A percentile compares a stretch with the other conserved stretches of the same genome.
phyloP scores from a whole-genome alignment of 108 stramenopile genomes.

The Conticribra weissflogii region DNA sequence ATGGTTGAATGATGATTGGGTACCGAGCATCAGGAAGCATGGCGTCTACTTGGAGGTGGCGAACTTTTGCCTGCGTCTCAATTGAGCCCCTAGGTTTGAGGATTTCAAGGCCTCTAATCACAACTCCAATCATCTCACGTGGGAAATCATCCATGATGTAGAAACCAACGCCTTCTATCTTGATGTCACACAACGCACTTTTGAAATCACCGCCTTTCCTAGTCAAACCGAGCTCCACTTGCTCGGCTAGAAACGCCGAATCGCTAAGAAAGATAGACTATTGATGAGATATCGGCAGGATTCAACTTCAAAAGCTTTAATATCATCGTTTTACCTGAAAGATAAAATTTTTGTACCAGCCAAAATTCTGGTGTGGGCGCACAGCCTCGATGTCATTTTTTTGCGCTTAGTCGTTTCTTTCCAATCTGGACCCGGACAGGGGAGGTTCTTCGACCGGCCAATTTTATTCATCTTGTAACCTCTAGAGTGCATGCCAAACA shows the following conservation, averaged over 20 bases:
- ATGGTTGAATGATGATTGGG: slow-evolving; percentile 50
- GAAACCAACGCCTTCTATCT: slow-evolving; percentile 23
- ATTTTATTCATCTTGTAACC: slow-evolving; percentile 36
- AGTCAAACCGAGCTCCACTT: slow-evolving; percentile 35
- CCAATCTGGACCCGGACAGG: slow-evolving; percentile 8
- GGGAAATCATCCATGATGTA: slow-evolving; percentile 47
- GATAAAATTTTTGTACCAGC: slow-evolving; percentile 49
- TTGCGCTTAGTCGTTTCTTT: not conserved
- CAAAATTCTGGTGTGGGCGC: slow-evolving; percentile 39
- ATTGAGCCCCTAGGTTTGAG: slow-evolving; percentile 42
- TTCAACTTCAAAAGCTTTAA: slow-evolving; percentile 27
- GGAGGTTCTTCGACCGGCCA: slow-evolving; percentile 34
- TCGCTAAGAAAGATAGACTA: not conserved
- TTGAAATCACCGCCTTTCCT: slow-evolving; percentile 44
- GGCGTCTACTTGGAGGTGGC: slow-evolving; percentile 51
- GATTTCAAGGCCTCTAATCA: slow-evolving; percentile 35
- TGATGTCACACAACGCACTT: slow-evolving; percentile 24
- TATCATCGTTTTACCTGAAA: slow-evolving; percentile 42
- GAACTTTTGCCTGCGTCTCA: slow-evolving; percentile 17
- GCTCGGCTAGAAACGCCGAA: slow-evolving; percentile 29
- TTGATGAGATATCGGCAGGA: not conserved
- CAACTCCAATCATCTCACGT: slow-evolving; percentile 37
- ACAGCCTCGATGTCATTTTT: slow-evolving; percentile 8
- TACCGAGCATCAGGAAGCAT: slow-evolving; percentile 44
- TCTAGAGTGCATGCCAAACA: slow-evolving; percentile 22